These are phyloP conservation scores for Thalassiosira ordinaria DNA, from an alignment of 352 stramenopile genomes.

Conservation along the genomic window DNA sequence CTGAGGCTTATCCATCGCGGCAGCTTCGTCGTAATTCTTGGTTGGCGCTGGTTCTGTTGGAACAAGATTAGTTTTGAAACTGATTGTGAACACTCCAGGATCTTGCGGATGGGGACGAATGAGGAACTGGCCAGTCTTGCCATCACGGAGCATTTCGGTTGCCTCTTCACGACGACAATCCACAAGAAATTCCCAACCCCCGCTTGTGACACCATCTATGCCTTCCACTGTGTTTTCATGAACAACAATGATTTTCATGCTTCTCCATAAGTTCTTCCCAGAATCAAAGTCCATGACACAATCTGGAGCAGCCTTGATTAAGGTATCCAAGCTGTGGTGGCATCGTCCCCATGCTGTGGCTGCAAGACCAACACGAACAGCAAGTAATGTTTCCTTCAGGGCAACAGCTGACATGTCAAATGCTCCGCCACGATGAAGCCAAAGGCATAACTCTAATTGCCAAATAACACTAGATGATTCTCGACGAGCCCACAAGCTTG, in stretches of 20 bases:
- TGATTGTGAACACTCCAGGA: constrained; percentile 84
- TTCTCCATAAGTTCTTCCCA: constrained; percentile 79
- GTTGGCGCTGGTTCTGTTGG: constrained; percentile 51
- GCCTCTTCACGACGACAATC: constrained; percentile 81
- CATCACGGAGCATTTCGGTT: constrained; percentile 77
- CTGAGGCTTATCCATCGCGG: constrained; percentile 31
- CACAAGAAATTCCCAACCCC: constrained; percentile 86
- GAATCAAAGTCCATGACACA: constrained; percentile 74
- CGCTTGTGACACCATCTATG: constrained; percentile 65
- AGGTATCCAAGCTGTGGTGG: constrained; percentile 71
- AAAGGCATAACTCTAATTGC: constrained; percentile 85
- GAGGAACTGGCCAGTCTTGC: constrained; percentile 77
- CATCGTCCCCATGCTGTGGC: constrained; percentile 72
- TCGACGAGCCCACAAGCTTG: constrained; percentile 59
- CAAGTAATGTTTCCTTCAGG: constrained; percentile 77
- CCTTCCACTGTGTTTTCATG: constrained; percentile 53
- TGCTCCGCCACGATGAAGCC: constrained; percentile 76
- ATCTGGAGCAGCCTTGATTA: constrained; percentile 81
- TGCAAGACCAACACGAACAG: constrained; percentile 74
- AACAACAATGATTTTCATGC: constrained; percentile 78
- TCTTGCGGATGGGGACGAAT: constrained; percentile 82
- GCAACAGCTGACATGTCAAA: constrained; percentile 72
- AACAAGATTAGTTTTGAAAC: constrained; percentile 85
- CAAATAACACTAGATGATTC: constrained; percentile 65
- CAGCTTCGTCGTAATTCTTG: constrained; percentile 51